Base-by-base conservation (phyloP, 2,329 filamentous ascomycete species). In the Penicillium sp. region DNA sequence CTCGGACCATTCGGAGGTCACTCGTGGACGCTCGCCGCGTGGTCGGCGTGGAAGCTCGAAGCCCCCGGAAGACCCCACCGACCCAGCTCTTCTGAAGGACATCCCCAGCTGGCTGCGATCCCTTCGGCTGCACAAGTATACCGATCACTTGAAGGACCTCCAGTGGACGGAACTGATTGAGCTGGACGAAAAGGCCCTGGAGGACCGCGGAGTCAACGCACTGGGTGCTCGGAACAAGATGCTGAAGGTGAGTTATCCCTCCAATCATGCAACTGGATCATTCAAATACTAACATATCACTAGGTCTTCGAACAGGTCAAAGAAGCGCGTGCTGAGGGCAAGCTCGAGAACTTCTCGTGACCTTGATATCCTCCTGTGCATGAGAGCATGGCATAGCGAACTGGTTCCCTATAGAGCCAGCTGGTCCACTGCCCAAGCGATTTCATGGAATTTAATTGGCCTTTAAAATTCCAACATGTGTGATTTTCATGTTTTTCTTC, bases 41-140 rank as follows among this genome's bases (percentile, higher is more conserved):
- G 93, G 93, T 62, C 84, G 93, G 56, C 82, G 93, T 60, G 93
- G 93, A 57, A 96, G 87, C 78, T 95, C 89, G 38, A 98, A 97
- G 80, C 93, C 93, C 27, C 93, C 93, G 41, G 93, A 98, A 77
- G 93, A 98, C 65, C 93, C 93, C 3, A 97, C 92, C 18, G 93
- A 98, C 70, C 87, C 88, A 13, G 84, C 80, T 37, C 81, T 98
- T 52, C 79, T 98, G 61, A 88, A 95, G 73, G 93, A 98, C 66
- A 96, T 98, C 60, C 92, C 93, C 47, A 87, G 85, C 69, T 98
- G 93, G 93, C 81, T 98, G 64, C 84, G 93, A 68, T 96, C 90
- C 70, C 80, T 97, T 67, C 84, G 93, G 53, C 79, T 98, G 63
- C 93, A 98, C 79, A 98, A 98, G 77, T 98, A 98, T 73, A 98